Base-by-base conservation (phyloP, 257 asterid species). In the Penstemon eatonii region DNA sequence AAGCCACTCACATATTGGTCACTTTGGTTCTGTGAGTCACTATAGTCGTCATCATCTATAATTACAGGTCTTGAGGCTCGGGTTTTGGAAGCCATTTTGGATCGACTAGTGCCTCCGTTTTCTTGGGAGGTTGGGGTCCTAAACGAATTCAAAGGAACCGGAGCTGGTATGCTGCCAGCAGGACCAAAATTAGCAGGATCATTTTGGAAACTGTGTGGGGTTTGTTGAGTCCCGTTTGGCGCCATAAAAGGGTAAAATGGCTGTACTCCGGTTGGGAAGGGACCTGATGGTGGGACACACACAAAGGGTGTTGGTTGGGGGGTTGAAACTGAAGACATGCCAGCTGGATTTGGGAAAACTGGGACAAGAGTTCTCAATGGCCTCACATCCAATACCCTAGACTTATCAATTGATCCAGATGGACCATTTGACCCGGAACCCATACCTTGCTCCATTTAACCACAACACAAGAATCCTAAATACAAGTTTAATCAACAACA, bases 281-380 rank as follows among this genome's bases (percentile, higher is more conserved):
- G 99, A 44, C 99, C 99, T 7, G 83, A 55, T 4, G 99, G 99
- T 10, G 99, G 83, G 56, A 94, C 91, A 71, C 99, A 91, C 12
- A 85, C 91, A 72, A 94, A 94, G 38, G 97, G 95, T 37, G 91
- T 46, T 1, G 96, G 87, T n/a, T 86, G 88, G 13, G 96, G 87
- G 60, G 65, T 71, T 4, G 85, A 62, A 77, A 73, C 47, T 0
- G 92, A 75, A 38, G 88, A 74, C 80, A 69, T 65, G 19, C 87
- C 95, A 11, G 84, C 72, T 56, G 87, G 73, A 33, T 83, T 76
- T 7, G 95, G 97, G 69, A 93, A 93, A 73, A 90, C 73, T 3
- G 99, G 97, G 58, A 77, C 87, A 62, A 93, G 86, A 73, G 82
- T 70, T 83, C 90, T 88, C 79, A 90, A 44, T 50, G 99, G 99